Conservation (phyloP, 1,284 basidiomycete genomes). For the Trichosporon sp. region DNA sequence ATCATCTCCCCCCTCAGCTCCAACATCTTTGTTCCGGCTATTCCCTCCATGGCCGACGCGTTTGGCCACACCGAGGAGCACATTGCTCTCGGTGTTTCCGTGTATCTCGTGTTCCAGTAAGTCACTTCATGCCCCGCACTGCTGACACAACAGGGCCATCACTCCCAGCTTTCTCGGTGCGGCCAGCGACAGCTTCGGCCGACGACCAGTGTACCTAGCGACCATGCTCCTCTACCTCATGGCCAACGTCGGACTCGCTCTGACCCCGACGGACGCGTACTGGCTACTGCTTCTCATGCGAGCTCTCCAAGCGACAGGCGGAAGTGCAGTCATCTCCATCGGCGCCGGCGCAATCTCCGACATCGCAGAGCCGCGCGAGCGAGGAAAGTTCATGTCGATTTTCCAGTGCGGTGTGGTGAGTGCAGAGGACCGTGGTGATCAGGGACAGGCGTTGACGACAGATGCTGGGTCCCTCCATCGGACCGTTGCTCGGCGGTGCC, state of each 20-base stretch:
- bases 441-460: conserved; percentile 11
- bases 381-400: conserved; percentile 42
- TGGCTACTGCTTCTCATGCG: conserved; percentile 45
- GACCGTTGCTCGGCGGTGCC: conserved; percentile 37
- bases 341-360: conserved; percentile 46
- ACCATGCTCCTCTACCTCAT: conserved; percentile 45
- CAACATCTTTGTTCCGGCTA: conserved; percentile 22
- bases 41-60: conserved; percentile 33
- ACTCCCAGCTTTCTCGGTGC: conserved; percentile 47
- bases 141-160: conserved; percentile 29
- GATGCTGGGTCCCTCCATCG: conserved; percentile 20
- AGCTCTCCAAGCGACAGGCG: conserved; percentile 44
- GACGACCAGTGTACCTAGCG: conserved; percentile 44
- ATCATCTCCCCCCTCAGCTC: conserved; percentile 30
- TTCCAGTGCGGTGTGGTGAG: conserved; percentile 27
- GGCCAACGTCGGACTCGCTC: conserved; percentile 44
- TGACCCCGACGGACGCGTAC: conserved; percentile 41
- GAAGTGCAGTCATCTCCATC: conserved; percentile 45
- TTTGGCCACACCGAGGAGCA: conserved; percentile 37
- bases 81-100: conserved; percentile 45
- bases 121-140: conserved; percentile 22
- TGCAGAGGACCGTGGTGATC: neutral
- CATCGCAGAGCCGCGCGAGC: conserved; percentile 45
- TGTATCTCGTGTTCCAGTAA: conserved; percentile 45
- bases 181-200: conserved; percentile 38